These are phyloP conservation scores for Stereum hirsutum DNA, from an alignment of 1,284 basidiomycete species.

Conservation along the genomic window DNA sequence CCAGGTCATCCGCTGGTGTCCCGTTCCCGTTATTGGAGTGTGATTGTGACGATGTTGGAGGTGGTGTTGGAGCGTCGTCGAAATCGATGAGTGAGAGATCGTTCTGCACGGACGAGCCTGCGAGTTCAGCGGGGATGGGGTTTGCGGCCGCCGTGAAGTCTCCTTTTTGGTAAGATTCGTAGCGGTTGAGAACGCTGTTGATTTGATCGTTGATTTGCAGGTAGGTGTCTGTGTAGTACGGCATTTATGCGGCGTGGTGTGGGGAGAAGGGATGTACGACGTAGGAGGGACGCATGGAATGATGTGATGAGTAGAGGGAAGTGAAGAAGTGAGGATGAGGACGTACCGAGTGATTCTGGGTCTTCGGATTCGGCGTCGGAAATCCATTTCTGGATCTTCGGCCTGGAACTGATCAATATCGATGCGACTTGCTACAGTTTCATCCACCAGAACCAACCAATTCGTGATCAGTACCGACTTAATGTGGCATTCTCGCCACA, in stretches of 20 bases:
- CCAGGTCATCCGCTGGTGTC: constrained; percentile 39
- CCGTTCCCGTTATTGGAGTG: neutral
- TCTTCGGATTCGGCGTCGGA: constrained; percentile 84
- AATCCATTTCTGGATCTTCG: constrained; percentile 97
- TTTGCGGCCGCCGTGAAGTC: constrained; percentile 67
- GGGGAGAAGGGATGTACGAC: no score
- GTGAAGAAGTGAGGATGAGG: neutral
- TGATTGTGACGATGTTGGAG: constrained; percentile 7
- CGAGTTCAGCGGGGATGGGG: constrained; percentile 52
- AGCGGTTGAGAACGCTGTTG: constrained; percentile 85
- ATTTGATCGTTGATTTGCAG: constrained; percentile 97
- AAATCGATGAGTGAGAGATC: constrained; percentile 64
- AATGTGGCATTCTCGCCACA: neutral
- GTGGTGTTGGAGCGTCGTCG: constrained; percentile 37
- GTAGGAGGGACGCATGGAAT: no score
- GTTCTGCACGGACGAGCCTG: constrained; percentile 15
- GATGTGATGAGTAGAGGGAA: neutral
- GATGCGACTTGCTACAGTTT: constrained; percentile 75
- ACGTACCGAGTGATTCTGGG: constrained; percentile 77
- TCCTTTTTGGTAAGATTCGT: constrained; percentile 87
- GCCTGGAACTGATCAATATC: constrained; percentile 78
- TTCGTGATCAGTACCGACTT: constrained; percentile 5
- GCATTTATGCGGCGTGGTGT: neutral
- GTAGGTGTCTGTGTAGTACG: constrained; percentile 61
- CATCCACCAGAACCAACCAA: neutral